Evolutionary conservation across 2,329 filamentous ascomycete species (phyloP), one percentile per base, ranked within the genome.

Genomic region (Zarea fungicola): DNA sequence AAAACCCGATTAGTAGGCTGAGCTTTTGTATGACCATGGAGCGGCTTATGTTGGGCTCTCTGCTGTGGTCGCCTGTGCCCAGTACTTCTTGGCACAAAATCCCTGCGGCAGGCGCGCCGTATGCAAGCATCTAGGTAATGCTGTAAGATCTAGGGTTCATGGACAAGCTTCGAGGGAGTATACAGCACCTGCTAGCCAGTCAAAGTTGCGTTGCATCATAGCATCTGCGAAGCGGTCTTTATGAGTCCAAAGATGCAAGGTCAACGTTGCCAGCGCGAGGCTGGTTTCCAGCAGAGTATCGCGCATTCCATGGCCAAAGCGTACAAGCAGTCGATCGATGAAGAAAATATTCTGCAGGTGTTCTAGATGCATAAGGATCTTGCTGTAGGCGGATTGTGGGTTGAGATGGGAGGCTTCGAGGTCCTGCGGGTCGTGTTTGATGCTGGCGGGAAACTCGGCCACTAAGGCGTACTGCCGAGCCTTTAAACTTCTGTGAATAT

Each of bases 271-370:
- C 62, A 78, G 68, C 52, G 76, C 69, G 19, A 70, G 73, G 34
- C 73, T 75, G 19, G 71, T 66, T 1, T 67, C 59, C 6, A 77
- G 58, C 9, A 76, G 60, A 13, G 70, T 63, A 0, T 66, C 66
- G 8, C 67, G 62, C 8, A 67, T 64, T 0, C 61, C 55, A 11
- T 67, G 60, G 0, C 68, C 65, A 3, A 63, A 60, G 16, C 75
- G 77, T 19, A 76, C 66, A 8, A 83, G 62, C 0, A 83, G 68
- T 14, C 81, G 68, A 49, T 83, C 76, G 6, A 82, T 64, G 9
- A 84, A 71, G 50, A 84, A 82, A 3, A 78, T 65, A 32, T 81
- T 82, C 35, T 81, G 74, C 1, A 81, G 61, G 39, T 78, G 72
- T 19, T 75, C 70, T 3, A 80, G 65, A 3, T 68, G 66, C 1